Evolutionary conservation across 2,329 filamentous ascomycete genomes (phyloP).

Genomic region (Penicillium sp.): DNA sequence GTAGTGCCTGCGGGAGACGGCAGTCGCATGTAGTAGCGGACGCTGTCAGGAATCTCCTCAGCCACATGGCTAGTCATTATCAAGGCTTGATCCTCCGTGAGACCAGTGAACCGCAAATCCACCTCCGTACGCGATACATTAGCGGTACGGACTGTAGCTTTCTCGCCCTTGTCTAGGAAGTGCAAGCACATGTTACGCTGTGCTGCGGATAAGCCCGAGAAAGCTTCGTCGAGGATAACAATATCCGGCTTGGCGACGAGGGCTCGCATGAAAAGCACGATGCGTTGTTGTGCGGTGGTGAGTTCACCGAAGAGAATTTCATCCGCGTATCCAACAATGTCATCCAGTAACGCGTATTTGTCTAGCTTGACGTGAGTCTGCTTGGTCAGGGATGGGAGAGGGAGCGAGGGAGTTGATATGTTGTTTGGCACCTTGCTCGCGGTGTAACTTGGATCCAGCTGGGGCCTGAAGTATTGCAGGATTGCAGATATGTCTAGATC

Average conservation of each 20-base stretch:
- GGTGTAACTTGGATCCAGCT: slow-evolving; percentile 55
- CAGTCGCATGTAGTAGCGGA: slow-evolving; percentile 77
- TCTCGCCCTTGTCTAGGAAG: slow-evolving; percentile 62
- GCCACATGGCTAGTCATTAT: slow-evolving; percentile 86
- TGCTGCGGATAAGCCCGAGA: slow-evolving; percentile 71
- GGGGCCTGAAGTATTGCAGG: slow-evolving; percentile 66
- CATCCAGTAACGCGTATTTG: slow-evolving; percentile 14
- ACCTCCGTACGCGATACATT: neutral
- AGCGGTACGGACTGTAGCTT: slow-evolving; percentile 34
- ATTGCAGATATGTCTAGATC: slow-evolving; percentile 57
- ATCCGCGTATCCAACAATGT: slow-evolving; percentile 58
- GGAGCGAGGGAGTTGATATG: slow-evolving; percentile 18
- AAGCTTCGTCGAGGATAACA: slow-evolving; percentile 78
- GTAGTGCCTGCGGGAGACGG: slow-evolving; percentile 40
- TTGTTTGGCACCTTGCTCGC: slow-evolving; percentile 5
- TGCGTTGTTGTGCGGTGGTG: slow-evolving; percentile 53
- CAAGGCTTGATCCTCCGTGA: slow-evolving; percentile 65
- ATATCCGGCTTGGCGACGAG: slow-evolving; percentile 72
- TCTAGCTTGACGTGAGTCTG: neutral
- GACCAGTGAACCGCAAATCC: slow-evolving; percentile 39
- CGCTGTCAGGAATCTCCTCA: slow-evolving; percentile 77
- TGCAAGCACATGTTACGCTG: slow-evolving; percentile 78
- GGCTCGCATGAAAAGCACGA: slow-evolving; percentile 74
- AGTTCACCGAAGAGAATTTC: slow-evolving; percentile 64
- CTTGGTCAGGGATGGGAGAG: slow-evolving; percentile 18